Percentiles rank a stretch among this genome's conserved stretches.
These are phyloP conservation scores for Oryza officinalis DNA, from an alignment of 176 grass and related monocot genomes.

Conservation along the genomic window DNA sequence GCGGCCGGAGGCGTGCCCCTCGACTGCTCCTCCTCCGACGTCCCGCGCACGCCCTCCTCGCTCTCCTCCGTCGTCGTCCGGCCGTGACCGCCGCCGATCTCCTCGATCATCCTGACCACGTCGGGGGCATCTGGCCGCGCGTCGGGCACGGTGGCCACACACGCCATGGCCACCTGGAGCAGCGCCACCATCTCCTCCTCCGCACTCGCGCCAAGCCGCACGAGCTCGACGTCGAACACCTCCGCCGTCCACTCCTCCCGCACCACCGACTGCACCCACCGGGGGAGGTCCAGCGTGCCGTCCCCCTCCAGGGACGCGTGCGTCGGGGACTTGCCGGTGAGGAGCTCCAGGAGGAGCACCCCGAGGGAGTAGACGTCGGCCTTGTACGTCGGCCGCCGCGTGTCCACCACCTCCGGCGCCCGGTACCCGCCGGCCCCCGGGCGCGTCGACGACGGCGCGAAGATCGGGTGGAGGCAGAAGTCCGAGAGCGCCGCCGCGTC, in stretches of 20 bases:
- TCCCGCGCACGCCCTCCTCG: slow-evolving; percentile 51
- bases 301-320: slow-evolving; percentile 78
- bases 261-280: slow-evolving; percentile 98
- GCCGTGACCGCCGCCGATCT: slow-evolving; percentile 59
- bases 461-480: slow-evolving; percentile 76
- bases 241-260: slow-evolving; percentile 97
- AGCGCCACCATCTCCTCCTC: slow-evolving; percentile 99
- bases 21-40: slow-evolving; percentile 57
- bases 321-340: slow-evolving; percentile 82
- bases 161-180: slow-evolving; percentile 96
- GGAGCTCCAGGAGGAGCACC: slow-evolving; percentile 82
- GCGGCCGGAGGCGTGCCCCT: slow-evolving; percentile 65
- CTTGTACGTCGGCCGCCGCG: slow-evolving; percentile 76
- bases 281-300: slow-evolving; percentile 82
- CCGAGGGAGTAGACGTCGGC: slow-evolving; percentile 93
- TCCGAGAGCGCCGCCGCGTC: slow-evolving; percentile 74
- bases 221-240: slow-evolving; percentile 97
- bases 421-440: slow-evolving; percentile 62
- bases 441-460: slow-evolving; percentile 51
- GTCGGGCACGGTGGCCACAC: slow-evolving; percentile 79
- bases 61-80: slow-evolving; percentile 62
- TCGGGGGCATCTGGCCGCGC: slow-evolving; percentile 67
- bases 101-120: slow-evolving; percentile 87
- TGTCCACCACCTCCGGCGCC: slow-evolving; percentile 78
- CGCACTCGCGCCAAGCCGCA: slow-evolving; percentile 71